Evolutionary conservation across 2,329 filamentous ascomycete species (phyloP).

Genomic region (Alternaria atra): DNA sequence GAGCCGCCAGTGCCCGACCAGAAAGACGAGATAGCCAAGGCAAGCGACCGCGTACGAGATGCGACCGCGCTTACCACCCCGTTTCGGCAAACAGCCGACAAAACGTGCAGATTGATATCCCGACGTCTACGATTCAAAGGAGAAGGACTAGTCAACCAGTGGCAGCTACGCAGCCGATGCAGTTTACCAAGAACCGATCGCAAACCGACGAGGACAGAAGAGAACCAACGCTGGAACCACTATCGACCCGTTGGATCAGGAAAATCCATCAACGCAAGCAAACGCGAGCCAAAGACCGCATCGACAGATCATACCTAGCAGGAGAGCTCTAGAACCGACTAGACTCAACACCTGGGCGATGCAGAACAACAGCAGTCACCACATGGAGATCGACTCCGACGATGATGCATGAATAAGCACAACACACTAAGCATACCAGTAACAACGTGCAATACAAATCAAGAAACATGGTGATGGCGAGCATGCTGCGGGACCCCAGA

Average conservation of each 20-base stretch:
- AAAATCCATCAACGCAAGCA: background rate
- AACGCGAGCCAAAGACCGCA: conserved; percentile 13
- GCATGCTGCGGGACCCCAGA: conserved; percentile 28
- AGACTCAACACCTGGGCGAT: conserved; percentile 7
- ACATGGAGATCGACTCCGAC: conserved; percentile 20
- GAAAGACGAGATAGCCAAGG: conserved; percentile 22
- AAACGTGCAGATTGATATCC: conserved; percentile 6
- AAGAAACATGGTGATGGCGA: conserved; percentile 32
- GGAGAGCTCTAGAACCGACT: conserved; percentile 17
- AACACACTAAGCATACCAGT: conserved; percentile 30
- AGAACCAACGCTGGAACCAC: conserved; percentile 13
- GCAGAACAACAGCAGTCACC: no score
- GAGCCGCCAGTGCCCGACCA: conserved; percentile 22
- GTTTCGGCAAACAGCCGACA: conserved; percentile 5
- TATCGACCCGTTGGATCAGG: conserved; percentile 5
- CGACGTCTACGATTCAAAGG: conserved; percentile 1
- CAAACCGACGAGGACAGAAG: conserved; percentile 15
- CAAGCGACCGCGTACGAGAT: conserved; percentile 21
- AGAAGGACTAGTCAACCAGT: conserved; percentile 6
- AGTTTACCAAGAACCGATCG: conserved; percentile 8
- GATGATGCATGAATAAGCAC: conserved; percentile 21
- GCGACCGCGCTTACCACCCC: conserved; percentile 13
- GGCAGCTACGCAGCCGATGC: background rate
- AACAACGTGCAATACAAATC: conserved; percentile 31
- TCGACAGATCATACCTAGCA: conserved; percentile 12